A percentile compares a stretch with the other conserved stretches of the same genome.
phyloP scores from a whole-genome alignment of 225 moss, liverwort and hornwort genomes.

The Ulota crispa region DNA sequence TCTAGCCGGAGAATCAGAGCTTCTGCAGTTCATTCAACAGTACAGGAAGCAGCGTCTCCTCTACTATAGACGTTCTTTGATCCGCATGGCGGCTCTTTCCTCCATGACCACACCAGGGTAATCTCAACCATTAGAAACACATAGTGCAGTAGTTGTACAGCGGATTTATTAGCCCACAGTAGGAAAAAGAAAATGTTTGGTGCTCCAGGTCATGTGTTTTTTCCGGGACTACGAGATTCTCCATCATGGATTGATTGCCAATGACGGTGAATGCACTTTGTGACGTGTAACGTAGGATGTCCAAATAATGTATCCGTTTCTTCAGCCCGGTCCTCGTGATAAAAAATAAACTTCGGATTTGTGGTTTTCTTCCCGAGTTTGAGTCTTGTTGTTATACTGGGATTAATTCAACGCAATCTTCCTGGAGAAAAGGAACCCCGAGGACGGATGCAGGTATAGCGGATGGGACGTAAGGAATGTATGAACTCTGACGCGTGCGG shows the following conservation, averaged over 20 bases:
- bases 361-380: neutral
- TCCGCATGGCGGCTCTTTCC: conserved; percentile 80
- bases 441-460: conserved; percentile 19
- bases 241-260: conserved; percentile 18
- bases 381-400: neutral
- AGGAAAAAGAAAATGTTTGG: conserved; percentile 21
- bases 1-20: conserved; percentile 79
- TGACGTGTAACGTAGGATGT: conserved; percentile 36
- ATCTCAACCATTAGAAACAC: neutral
- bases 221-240: conserved; percentile 22
- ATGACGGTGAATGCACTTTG: conserved; percentile 41
- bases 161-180: conserved; percentile 42
- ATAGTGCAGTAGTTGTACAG: conserved; percentile 51
- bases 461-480: conserved; percentile 18
- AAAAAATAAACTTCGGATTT: conserved; percentile 29
- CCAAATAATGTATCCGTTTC: conserved; percentile 38
- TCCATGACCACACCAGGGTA: conserved; percentile 86
- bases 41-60: conserved; percentile 90
- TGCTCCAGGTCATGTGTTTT: conserved; percentile 22
- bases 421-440: neutral
- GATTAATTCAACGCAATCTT: neutral
- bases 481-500: conserved; percentile 14
- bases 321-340: neutral
- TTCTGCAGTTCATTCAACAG: conserved; percentile 77
- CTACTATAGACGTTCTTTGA: conserved; percentile 89